Evolutionary conservation across 2,329 filamentous ascomycete genomes (phyloP).

Genomic region (Diplodia corticola): DNA sequence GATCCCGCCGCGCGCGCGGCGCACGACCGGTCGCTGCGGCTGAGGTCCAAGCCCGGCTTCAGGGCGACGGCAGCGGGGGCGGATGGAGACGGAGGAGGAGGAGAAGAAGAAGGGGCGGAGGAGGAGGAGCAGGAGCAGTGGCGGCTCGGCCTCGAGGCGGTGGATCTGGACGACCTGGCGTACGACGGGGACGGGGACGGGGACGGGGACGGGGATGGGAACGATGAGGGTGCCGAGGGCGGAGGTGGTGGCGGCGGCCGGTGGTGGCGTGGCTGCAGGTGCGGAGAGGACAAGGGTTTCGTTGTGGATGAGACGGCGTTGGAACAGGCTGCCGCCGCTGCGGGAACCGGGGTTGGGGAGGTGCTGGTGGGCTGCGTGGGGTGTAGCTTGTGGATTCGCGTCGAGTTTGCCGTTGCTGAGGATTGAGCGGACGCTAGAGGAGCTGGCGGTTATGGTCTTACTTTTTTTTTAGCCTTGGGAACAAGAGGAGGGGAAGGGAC

Average conservation of each 20-base stretch:
- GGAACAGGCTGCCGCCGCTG: slow-evolving; percentile 46
- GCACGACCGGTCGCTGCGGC: slow-evolving; percentile 44
- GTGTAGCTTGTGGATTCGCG: slow-evolving; percentile 64
- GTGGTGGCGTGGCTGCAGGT: slow-evolving; percentile 59
- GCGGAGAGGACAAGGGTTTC: slow-evolving; percentile 60
- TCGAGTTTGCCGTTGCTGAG: slow-evolving; percentile 58
- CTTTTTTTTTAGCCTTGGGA: not conserved
- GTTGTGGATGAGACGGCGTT: slow-evolving; percentile 56
- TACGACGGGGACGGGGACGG: slow-evolving; percentile 43
- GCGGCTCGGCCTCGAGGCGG: slow-evolving; percentile 17
- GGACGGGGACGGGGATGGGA: too few species aligned
- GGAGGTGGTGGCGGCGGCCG: slow-evolving; percentile 23
- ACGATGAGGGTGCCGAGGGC: not conserved
- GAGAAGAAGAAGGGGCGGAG: not conserved
- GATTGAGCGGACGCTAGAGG: slow-evolving; percentile 22
- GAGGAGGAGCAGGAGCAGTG: slow-evolving; percentile 14
- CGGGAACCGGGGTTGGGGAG: slow-evolving; percentile 44
- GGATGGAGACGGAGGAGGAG: not conserved
- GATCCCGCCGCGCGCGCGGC: slow-evolving; percentile 46
- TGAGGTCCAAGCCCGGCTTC: not conserved
- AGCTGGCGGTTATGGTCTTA: not conserved
- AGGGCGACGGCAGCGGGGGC: not conserved
- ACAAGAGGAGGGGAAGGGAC: not conserved
- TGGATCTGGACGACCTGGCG: slow-evolving; percentile 23
- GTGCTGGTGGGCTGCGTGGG: slow-evolving; percentile 61